Conservation (phyloP, 106 monocot genomes). For the Amphibolis antarctica region DNA sequence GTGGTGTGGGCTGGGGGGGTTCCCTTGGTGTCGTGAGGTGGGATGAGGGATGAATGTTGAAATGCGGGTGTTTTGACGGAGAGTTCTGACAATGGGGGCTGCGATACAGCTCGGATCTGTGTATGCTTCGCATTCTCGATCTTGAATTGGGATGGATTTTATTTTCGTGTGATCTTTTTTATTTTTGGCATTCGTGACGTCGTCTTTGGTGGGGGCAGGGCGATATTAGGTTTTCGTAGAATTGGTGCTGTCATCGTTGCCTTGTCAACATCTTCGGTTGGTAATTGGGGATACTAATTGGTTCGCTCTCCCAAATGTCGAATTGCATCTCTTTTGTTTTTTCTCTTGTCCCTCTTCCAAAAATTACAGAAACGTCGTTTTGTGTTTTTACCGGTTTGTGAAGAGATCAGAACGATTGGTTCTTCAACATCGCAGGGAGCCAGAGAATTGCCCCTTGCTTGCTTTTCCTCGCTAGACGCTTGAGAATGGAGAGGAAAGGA, state of each 20-base stretch:
- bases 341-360: background rate
- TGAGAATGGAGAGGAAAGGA: constrained; percentile 30
- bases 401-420: background rate
- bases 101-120: too few relatives aligned
- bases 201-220: background rate
- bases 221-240: background rate
- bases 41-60: too few relatives aligned
- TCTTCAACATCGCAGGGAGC: background rate
- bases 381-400: background rate
- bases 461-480: background rate
- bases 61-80: too few relatives aligned
- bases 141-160: too few relatives aligned
- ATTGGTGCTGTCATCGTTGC: background rate
- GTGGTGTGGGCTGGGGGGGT: too few relatives aligned
- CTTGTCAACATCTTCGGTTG: background rate
- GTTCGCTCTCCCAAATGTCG: background rate
- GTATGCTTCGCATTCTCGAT: too few relatives aligned
- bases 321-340: background rate
- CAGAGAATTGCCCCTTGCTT: background rate
- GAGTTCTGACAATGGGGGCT: too few relatives aligned
- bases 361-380: background rate
- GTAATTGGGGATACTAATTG: background rate
- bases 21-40: too few relatives aligned
- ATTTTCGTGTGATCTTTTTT: background rate
- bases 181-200: background rate